phyloP scores from a whole-genome alignment of 345 rosid genomes.

The Hirschfeldia incana region DNA sequence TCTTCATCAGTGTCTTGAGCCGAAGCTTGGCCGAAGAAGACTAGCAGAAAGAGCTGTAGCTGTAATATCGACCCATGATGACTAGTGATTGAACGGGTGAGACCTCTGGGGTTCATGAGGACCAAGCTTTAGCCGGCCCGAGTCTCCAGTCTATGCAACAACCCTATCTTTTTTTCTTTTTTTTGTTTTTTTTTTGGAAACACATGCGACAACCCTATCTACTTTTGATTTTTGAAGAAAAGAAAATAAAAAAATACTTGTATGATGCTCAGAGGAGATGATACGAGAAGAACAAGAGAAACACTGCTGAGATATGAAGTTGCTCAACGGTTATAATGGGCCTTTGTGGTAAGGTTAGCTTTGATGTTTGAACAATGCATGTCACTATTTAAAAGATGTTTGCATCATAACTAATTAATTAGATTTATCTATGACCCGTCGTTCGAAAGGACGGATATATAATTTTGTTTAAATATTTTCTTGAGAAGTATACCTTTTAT shows the following conservation, averaged over 20 bases:
- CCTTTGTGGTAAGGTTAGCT: conserved; percentile 21
- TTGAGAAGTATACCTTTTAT: too few species aligned
- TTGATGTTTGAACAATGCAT: conserved; percentile 26
- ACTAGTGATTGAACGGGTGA: conserved; percentile 12
- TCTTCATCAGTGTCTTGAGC: conserved; percentile 32
- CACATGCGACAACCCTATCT: conserved; percentile 4
- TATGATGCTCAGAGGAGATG: conserved; percentile 13
- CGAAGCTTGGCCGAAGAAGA: conserved; percentile 17
- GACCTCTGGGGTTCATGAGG: conserved; percentile 24
- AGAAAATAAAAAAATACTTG: neutral
- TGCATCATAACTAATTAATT: conserved; percentile 16
- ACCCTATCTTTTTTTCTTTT: neutral
- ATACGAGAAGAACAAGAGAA: conserved; percentile 3
- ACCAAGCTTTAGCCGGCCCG: conserved; percentile 8
- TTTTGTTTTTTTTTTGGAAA: too few species aligned
- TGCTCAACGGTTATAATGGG: conserved; percentile 14
- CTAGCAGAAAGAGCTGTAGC: conserved; percentile 25
- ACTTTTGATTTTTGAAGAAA: neutral
- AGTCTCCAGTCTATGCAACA: conserved; percentile 27
- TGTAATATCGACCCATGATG: conserved; percentile 7
- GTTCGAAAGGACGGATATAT: too few species aligned
- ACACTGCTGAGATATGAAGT: conserved; percentile 10
- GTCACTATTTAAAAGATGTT: conserved; percentile 25
- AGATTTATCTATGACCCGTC: too few species aligned
- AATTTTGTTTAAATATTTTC: too few species aligned